phyloP scores from a whole-genome alignment of 2,329 filamentous ascomycete genomes.

The Ceratocystis destructans region DNA sequence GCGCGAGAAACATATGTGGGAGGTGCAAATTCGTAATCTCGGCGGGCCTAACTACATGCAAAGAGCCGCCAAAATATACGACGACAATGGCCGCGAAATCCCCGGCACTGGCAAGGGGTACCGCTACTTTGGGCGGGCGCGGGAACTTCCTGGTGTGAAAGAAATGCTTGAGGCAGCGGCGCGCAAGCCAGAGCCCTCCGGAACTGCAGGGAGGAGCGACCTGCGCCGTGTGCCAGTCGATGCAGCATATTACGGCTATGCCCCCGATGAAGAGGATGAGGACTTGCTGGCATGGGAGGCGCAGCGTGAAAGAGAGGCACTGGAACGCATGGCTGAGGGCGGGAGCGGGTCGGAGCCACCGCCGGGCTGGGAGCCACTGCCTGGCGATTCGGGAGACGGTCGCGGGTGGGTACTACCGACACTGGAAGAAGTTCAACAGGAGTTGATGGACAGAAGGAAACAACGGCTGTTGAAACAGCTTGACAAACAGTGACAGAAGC shows the following conservation, averaged over 20 bases:
- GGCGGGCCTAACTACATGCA: slow-evolving; percentile 98
- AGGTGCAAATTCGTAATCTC: slow-evolving; percentile 85
- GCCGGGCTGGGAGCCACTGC: slow-evolving; percentile 67
- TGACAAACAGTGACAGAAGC: slow-evolving; percentile 22
- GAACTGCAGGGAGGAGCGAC: slow-evolving; percentile 54
- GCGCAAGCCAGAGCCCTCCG: slow-evolving; percentile 39
- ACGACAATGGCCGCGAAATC: slow-evolving; percentile 60
- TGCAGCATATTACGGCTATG: slow-evolving; percentile 92
- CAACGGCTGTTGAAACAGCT: slow-evolving; percentile 75
- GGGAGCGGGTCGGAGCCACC: slow-evolving; percentile 24
- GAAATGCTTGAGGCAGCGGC: slow-evolving; percentile 79
- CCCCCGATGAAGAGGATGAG: slow-evolving; percentile 80
- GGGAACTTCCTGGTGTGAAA: slow-evolving; percentile 85
- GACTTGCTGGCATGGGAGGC: slow-evolving; percentile 67
- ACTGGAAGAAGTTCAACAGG: slow-evolving; percentile 83
- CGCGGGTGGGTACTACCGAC: slow-evolving; percentile 71
- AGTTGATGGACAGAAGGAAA: slow-evolving; percentile 74
- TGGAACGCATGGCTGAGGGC: slow-evolving; percentile 48
- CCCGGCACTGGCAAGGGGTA: slow-evolving; percentile 74
- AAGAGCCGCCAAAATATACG: slow-evolving; percentile 53
- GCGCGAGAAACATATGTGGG: slow-evolving; percentile 99
- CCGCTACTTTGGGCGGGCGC: slow-evolving; percentile 81
- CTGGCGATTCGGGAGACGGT: slow-evolving; percentile 76
- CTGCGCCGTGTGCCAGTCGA: slow-evolving; percentile 55
- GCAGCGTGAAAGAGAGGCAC: slow-evolving; percentile 69